Evolutionary conservation across 1,139 yeast species (phyloP).

Genomic region (Candida sp.): DNA sequence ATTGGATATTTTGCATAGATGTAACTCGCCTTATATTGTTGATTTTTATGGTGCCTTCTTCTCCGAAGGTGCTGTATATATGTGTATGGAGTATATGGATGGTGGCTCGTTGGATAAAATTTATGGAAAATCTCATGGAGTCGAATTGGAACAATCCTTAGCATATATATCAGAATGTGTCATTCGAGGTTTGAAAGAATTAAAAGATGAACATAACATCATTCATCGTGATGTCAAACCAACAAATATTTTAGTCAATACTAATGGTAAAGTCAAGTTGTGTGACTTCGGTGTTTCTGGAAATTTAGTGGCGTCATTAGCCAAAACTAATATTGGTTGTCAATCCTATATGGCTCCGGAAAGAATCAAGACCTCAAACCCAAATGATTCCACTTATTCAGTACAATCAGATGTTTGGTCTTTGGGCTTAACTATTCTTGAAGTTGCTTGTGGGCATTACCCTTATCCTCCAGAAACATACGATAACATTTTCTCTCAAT

Average conservation of each 20-base stretch:
- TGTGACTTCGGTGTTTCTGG: slow-evolving; percentile 99
- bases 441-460: slow-evolving; percentile 85
- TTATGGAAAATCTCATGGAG: slow-evolving; percentile 68
- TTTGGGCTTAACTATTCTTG: slow-evolving; percentile 82
- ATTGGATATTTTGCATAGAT: slow-evolving; percentile 86
- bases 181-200: slow-evolving; percentile 75
- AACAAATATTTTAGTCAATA: slow-evolving; percentile 81
- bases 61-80: slow-evolving; percentile 96
- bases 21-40: slow-evolving; percentile 86
- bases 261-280: slow-evolving; percentile 80
- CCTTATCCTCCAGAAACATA: slow-evolving; percentile 97
- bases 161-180: slow-evolving; percentile 83
- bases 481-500: slow-evolving; percentile 85
- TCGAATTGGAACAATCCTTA: slow-evolving; percentile 69
- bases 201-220: slow-evolving; percentile 84
- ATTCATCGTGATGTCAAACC: slow-evolving; percentile 98
- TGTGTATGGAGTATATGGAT: slow-evolving; percentile 99
- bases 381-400: slow-evolving; percentile 78
- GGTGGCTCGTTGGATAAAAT: slow-evolving; percentile 93
- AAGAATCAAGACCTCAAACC: slow-evolving; percentile 61
- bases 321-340: slow-evolving; percentile 96
- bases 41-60: slow-evolving; percentile 97
- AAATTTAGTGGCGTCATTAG: slow-evolving; percentile 90
- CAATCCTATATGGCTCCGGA: slow-evolving; percentile 99
- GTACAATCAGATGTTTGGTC: slow-evolving; percentile 98